phyloP scores from a whole-genome alignment of 2,329 filamentous ascomycete genomes.

The Colletotrichum magnum region DNA sequence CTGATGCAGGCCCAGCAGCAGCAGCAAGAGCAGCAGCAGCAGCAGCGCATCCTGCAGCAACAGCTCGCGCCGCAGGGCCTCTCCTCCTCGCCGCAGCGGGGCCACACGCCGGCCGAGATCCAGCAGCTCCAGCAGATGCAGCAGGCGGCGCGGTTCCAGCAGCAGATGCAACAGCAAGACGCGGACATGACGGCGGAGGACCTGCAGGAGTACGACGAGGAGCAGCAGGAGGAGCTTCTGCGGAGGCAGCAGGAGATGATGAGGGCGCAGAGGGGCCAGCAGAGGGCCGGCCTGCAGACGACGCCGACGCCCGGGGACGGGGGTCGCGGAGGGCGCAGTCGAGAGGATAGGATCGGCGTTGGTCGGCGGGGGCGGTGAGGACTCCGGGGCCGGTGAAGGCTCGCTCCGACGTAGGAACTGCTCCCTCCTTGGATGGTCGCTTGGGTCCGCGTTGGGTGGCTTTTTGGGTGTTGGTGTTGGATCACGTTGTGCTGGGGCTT shows the following conservation, averaged over 20 bases:
- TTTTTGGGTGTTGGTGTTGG: neutral
- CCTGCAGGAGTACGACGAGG: constrained; percentile 31
- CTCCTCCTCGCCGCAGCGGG: constrained; percentile 3
- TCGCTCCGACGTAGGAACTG: too few relatives aligned
- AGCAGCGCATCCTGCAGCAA: constrained; percentile 34
- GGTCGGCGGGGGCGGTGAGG: constrained; percentile 43
- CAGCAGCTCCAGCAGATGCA: constrained; percentile 41
- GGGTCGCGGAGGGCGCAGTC: constrained; percentile 42
- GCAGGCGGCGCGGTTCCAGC: constrained; percentile 38
- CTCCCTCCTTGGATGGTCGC: neutral
- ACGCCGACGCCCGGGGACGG: constrained; percentile 46
- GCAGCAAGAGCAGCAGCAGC: constrained; percentile 28
- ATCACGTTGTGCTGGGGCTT: neutral
- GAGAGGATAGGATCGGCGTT: constrained; percentile 58
- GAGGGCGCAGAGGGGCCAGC: constrained; percentile 41
- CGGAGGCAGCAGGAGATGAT: constrained; percentile 33
- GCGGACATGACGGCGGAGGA: constrained; percentile 34
- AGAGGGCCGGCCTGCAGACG: constrained; percentile 44
- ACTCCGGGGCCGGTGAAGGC: neutral
- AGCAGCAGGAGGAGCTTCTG: constrained; percentile 37
- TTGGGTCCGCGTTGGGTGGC: neutral
- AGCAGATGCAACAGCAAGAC: constrained; percentile 28
- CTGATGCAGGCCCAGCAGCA: constrained; percentile 39
- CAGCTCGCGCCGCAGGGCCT: constrained; percentile 30
- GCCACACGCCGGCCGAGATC: constrained; percentile 35